Evolutionary conservation across 2,329 filamentous ascomycete genomes (phyloP), one percentile per base, ranked within the genome.

Genomic region (Alternaria arbusti): DNA sequence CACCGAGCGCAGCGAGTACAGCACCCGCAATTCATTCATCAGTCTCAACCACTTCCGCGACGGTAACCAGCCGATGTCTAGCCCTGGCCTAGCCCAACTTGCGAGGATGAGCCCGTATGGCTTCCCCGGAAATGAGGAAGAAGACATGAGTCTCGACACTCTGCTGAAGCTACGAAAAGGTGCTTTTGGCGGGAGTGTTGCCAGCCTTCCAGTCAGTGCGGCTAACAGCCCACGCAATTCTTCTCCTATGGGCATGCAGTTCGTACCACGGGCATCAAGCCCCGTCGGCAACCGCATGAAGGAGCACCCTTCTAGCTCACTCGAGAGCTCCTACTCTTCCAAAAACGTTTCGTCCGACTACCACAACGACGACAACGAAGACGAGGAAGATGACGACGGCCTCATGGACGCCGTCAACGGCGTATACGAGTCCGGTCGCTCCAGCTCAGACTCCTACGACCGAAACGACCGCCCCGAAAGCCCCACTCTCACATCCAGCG

Each of bases 1-100:
- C 72, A 98, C 95, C 0, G 96, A 98, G 78, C 88, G 94, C 12
- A 97, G 93, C 63, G 96, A 99, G 80, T 97, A 97, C 83, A 97
- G 93, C 45, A 97, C 96, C 63, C 89, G 96, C 47, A 98, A 97
- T 77, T 96, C 92, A 1, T 88, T 97, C 62, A 92, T 96, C 83
- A 93, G 91, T 62, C 83, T 95, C 65, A 87, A 88, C 23, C 81
- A 82, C 57, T 81, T 82, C 63, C 76, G 80, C 11, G 63, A 87
- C 84, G 61, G 87, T 82, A 44, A 82, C 77, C 60, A 77, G 32
- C 81, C 85, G 0, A 73, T 93, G 3, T 84, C 89, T 30, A 93
- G 90, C 68, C 91, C 93, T 0, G 91, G 91, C 0, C 84, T 97
- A 23, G 91, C 91, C 1, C 91, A 97, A 76, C 83, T 97, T 23